These are phyloP conservation scores for Linderniella brevidens DNA, from an alignment of 257 asterid genomes.

Conservation along the genomic window DNA sequence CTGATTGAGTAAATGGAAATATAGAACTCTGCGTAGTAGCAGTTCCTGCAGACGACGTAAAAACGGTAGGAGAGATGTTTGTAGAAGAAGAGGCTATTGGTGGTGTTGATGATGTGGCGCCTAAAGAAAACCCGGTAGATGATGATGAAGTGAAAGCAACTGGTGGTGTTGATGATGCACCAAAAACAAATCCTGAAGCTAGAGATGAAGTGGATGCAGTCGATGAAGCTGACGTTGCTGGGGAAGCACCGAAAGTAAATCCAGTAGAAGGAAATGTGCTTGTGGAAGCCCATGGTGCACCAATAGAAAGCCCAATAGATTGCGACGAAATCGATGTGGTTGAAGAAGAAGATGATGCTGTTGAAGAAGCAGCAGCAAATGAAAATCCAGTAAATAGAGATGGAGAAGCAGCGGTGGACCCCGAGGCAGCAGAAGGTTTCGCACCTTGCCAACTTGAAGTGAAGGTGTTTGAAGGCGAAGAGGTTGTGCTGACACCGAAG, in stretches of 20 bases:
- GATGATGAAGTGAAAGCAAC: no score
- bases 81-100: constrained; percentile 12
- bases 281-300: no score
- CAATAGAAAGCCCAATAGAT: no score
- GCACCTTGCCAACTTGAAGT: constrained; percentile 25
- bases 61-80: constrained; percentile 15
- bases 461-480: constrained; percentile 19
- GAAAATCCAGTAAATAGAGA: constrained; percentile 2
- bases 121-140: no score
- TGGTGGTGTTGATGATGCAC: no score
- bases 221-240: constrained; percentile 11
- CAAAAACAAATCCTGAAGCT: no score
- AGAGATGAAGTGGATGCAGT: no score
- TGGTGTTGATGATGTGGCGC: no score
- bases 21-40: no score
- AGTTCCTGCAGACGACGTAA: constrained; percentile 16
- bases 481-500: constrained; percentile 23
- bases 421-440: constrained; percentile 6
- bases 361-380: constrained; percentile 24
- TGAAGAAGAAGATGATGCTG: constrained; percentile 12
- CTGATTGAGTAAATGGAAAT: no score
- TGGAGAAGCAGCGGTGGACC: no score
- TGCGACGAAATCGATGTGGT: no score
- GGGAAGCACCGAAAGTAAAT: constrained; percentile 29
- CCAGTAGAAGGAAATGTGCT: constrained; percentile 19